phyloP scores from a whole-genome alignment of 2,329 filamentous ascomycete species.

The Fusarium decemcellulare region DNA sequence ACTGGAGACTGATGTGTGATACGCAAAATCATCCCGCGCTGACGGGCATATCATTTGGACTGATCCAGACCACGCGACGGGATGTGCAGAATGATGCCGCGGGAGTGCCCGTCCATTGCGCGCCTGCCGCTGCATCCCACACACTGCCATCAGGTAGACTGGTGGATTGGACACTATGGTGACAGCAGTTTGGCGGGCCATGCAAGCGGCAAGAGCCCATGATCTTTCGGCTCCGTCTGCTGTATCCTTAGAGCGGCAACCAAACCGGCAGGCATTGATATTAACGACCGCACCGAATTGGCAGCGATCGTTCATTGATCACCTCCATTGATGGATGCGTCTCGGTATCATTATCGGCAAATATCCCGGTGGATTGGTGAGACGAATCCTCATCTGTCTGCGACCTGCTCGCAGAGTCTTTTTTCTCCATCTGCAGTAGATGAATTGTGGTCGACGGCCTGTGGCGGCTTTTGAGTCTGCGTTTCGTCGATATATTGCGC shows the following conservation, averaged over 20 bases:
- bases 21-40: conserved; percentile 36
- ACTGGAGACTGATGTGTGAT: conserved; percentile 27
- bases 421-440: not conserved
- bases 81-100: conserved; percentile 37
- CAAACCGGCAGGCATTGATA: conserved; percentile 17
- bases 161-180: conserved; percentile 34
- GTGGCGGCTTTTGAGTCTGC: not conserved
- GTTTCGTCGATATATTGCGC: conserved; percentile 4
- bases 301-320: conserved; percentile 7
- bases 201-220: conserved; percentile 22
- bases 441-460: not conserved
- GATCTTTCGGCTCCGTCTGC: conserved; percentile 35
- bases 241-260: not conserved
- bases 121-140: conserved; percentile 44
- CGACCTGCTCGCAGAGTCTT: not conserved
- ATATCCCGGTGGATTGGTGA: not conserved
- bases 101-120: conserved; percentile 47
- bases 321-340: not conserved
- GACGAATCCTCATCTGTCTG: not conserved
- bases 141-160: conserved; percentile 11
- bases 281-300: conserved; percentile 8
- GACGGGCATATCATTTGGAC: conserved; percentile 25
- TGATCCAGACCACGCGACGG: conserved; percentile 35
- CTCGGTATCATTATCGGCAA: not conserved
- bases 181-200: conserved; percentile 25